These are phyloP conservation scores for Pythium chondricola DNA, from an alignment of 352 stramenopile species.

Conservation along the genomic window DNA sequence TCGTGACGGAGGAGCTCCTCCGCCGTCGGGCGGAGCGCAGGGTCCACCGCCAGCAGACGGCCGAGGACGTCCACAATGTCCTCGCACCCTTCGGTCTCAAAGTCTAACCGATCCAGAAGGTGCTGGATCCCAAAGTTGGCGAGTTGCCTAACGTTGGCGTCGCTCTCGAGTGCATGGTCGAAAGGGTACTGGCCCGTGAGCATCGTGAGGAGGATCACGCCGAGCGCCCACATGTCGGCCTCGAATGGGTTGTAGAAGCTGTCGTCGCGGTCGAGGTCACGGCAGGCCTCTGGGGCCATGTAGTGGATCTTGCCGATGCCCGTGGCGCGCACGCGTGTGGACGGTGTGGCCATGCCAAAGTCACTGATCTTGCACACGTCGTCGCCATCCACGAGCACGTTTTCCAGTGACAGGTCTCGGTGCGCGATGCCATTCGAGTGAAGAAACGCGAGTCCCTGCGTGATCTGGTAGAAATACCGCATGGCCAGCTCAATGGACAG, in stretches of 20 bases:
- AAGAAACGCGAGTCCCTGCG: slow-evolving; percentile 58
- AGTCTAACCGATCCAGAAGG: slow-evolving; percentile 60
- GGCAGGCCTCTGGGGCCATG: slow-evolving; percentile 67
- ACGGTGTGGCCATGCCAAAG: slow-evolving; percentile 62
- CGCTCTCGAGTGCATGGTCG: slow-evolving; percentile 36
- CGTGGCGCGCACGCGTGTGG: slow-evolving; percentile 16
- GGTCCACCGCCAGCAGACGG: slow-evolving; percentile 49
- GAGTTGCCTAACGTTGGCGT: slow-evolving; percentile 54
- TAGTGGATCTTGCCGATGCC: slow-evolving; percentile 75
- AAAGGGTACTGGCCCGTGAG: slow-evolving; percentile 63
- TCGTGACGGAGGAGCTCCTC: slow-evolving; percentile 33
- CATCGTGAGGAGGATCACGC: slow-evolving; percentile 77
- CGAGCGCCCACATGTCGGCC: slow-evolving; percentile 75
- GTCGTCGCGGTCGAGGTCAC: slow-evolving; percentile 14
- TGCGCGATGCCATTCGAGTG: slow-evolving; percentile 72
- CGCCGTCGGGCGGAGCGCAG: slow-evolving; percentile 32
- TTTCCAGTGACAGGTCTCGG: slow-evolving; percentile 78
- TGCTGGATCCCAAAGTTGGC: slow-evolving; percentile 53
- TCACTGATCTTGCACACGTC: slow-evolving; percentile 75
- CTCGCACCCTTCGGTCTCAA: slow-evolving; percentile 33
- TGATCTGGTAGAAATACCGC: slow-evolving; percentile 64
- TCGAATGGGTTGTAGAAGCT: slow-evolving; percentile 50
- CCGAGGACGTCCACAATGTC: slow-evolving; percentile 43
- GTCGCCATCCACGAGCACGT: slow-evolving; percentile 62
- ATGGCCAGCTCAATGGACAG: slow-evolving; percentile 25